Conservation (phyloP, 1,284 basidiomycete species). For the Puccinia horiana region DNA sequence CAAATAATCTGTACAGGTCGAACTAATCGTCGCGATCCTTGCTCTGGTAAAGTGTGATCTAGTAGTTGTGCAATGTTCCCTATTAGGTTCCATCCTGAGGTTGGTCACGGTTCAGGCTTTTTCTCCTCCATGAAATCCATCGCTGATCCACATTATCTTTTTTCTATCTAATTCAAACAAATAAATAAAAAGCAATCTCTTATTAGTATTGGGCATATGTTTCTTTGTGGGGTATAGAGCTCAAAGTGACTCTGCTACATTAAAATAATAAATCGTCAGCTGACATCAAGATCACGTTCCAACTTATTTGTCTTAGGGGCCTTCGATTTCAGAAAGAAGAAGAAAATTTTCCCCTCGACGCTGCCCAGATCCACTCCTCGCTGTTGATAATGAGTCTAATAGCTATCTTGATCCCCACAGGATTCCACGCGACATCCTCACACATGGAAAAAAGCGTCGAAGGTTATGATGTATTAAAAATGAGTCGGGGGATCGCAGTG, state of each 20-base stretch:
- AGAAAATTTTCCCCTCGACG: slow-evolving; percentile 72
- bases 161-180: no score
- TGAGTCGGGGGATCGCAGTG: slow-evolving; percentile 79
- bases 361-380: slow-evolving; percentile 69
- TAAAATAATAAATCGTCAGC: neutral
- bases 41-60: slow-evolving; percentile 57
- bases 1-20: slow-evolving; percentile 62
- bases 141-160: slow-evolving; percentile 58
- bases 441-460: slow-evolving; percentile 53
- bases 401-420: slow-evolving; percentile 74
- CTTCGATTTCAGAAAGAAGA: slow-evolving; percentile 71
- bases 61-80: slow-evolving; percentile 56
- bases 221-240: slow-evolving; percentile 56
- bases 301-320: slow-evolving; percentile 64
- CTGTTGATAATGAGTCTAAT: slow-evolving; percentile 63
- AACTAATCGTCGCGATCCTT: slow-evolving; percentile 69
- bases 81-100: slow-evolving; percentile 48
- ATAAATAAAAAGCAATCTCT: slow-evolving; percentile 57
- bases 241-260: neutral
- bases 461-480: slow-evolving; percentile 65
- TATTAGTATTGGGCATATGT: slow-evolving; percentile 61
- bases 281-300: neutral
- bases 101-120: slow-evolving; percentile 2
- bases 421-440: slow-evolving; percentile 64
- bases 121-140: no score